Evolutionary conservation across 23 red algal species (phyloP).

Genomic region (Cyanidioschyzon merolae): DNA sequence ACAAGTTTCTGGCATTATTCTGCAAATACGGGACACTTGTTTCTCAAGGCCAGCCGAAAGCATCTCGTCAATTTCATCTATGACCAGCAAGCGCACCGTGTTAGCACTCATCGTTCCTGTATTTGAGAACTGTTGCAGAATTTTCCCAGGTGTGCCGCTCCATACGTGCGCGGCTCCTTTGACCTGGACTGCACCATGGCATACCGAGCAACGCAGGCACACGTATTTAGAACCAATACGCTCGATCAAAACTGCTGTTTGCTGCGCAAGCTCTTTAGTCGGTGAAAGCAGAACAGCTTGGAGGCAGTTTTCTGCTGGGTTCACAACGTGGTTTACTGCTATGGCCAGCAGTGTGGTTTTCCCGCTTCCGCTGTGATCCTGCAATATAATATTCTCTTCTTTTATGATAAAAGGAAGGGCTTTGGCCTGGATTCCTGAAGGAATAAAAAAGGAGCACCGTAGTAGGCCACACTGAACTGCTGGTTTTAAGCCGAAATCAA

Average conservation of each 20-base stretch:
- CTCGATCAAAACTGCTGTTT: constrained; percentile 6
- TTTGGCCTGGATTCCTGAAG: not conserved
- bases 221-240: not conserved
- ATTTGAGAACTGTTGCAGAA: constrained; percentile 14
- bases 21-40: constrained; percentile 10
- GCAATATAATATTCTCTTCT: not conserved
- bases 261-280: constrained; percentile 30
- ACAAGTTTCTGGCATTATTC: not conserved
- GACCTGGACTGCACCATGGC: constrained; percentile 1
- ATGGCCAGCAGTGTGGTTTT: constrained; percentile 25
- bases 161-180: not conserved
- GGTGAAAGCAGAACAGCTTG: constrained; percentile 18
- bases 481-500: not conserved
- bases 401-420: constrained; percentile 7
- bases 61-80: constrained; percentile 30
- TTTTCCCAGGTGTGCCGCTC: constrained; percentile 23
- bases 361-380: constrained; percentile 19
- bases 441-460: not conserved
- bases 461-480: not conserved
- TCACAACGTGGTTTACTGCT: not conserved
- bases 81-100: not conserved
- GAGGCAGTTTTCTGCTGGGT: not conserved
- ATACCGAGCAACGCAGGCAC: not conserved
- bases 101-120: not conserved
- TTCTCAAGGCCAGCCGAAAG: not conserved